Percentiles rank a stretch among this genome's conserved stretches.
phyloP scores from a whole-genome alignment of 1,139 yeast genomes.

The Arxiozyma slooffiae region DNA sequence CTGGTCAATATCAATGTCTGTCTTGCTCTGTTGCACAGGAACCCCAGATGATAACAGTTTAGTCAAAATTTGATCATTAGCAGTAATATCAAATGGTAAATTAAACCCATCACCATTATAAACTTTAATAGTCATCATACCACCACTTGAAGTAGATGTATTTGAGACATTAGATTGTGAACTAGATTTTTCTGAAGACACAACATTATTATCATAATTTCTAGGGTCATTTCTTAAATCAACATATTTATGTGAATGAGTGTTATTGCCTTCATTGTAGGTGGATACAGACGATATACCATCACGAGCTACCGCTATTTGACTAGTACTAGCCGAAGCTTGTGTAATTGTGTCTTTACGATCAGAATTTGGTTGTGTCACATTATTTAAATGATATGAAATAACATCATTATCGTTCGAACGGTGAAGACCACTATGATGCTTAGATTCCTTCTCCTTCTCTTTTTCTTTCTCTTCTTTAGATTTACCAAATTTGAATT shows the following conservation, averaged over 20 bases:
- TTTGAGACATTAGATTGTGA: constrained; percentile 5
- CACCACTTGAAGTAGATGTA: constrained; percentile 12
- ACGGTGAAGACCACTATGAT: constrained; percentile 14
- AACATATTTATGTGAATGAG: neutral
- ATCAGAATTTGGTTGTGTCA: neutral
- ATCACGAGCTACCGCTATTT: constrained; percentile 22
- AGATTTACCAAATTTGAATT: constrained; percentile 28
- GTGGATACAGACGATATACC: constrained; percentile 19
- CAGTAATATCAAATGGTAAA: constrained; percentile 27
- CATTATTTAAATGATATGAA: constrained; percentile 1
- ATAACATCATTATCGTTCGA: constrained; percentile 6
- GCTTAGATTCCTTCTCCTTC: constrained; percentile 9
- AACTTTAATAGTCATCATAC: constrained; percentile 27
- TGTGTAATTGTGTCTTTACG: constrained; percentile 11
- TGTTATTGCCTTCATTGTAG: constrained; percentile 6
- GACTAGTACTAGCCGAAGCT: constrained; percentile 8
- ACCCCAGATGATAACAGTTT: constrained; percentile 25
- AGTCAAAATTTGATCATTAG: constrained; percentile 22
- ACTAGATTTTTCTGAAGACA: neutral
- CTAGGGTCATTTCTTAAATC: neutral
- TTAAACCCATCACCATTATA: constrained; percentile 26
- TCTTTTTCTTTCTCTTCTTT: constrained; percentile 25
- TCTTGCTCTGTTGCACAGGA: constrained; percentile 12
- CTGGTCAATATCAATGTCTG: constrained; percentile 18
- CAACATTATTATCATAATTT: neutral